Base-by-base conservation (phyloP, 306 rosid genomes). In the Phaseolus lunatus region DNA sequence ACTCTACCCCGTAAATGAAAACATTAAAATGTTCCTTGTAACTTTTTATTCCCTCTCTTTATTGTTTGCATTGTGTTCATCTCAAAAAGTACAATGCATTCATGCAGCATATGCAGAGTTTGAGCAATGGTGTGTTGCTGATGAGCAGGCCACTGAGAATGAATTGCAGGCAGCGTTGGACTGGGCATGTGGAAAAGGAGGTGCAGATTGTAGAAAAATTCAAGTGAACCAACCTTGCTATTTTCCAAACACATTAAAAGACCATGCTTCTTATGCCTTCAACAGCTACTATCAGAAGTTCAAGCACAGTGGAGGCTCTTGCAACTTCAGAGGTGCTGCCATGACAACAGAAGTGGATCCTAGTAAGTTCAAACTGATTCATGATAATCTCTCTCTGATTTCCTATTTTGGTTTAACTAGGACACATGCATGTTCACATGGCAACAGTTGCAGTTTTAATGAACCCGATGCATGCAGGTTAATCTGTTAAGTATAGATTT, bases 181-280 rank as follows among this genome's bases (percentile, higher is more conserved):
- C 53, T 92, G 98, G 97, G 93, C 96, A 10, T 89, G 98, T 75
- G 92, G 93, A 47, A 79, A 15, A 67, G 94, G 92, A 78, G 92
- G 97, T 45, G 98, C 92, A 31, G 85, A 94, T 78, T 92, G 97
- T 23, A 88, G 87, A 49, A 80, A 84, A 49, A 85, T 92, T 81
- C 93, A 85, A 44, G 65, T 41, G 45, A 85, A 86, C 72, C 89
- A 94, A 73, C 78, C 90, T 69, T 91, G 98, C 80, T 90, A 77
- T 80, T 59, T 72, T 6, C 98, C 97, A 69, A 78, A 89, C 86
- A 90, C 91, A 4, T 61, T 90, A 33, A 87, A 78, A 69, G 88
- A 82, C 72, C 98, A 92, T 79, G 93, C 96, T 87, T 92, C 97
- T 68, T 92, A 79, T 58, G 96, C 91, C 69, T 94, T 94, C 86